A percentile compares a stretch with the other conserved stretches of the same genome.
These are phyloP conservation scores for Quillaja saponaria DNA, from an alignment of 306 rosid species.

Conservation along the genomic window DNA sequence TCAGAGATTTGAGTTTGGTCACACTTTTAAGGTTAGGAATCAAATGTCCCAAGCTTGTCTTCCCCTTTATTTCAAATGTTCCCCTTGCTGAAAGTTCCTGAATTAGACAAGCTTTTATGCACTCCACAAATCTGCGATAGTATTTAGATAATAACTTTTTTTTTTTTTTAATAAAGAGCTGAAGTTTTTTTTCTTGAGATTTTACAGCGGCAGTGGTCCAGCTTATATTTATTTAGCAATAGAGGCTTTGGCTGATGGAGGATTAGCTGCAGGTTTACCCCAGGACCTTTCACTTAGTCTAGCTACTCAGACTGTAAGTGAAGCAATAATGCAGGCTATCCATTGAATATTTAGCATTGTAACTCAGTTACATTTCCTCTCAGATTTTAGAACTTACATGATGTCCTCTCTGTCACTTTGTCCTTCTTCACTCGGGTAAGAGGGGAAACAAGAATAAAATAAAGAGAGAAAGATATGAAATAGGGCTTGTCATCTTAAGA, in stretches of 20 bases:
- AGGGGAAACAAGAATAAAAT: too few species aligned
- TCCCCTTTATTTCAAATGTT: constrained; percentile 16
- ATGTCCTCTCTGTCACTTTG: constrained; percentile 12
- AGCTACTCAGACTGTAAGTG: constrained; percentile 97
- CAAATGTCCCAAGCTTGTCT: too few species aligned
- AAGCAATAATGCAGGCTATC: constrained; percentile 10
- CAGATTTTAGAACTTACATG: constrained; percentile 5
- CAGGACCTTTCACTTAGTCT: constrained; percentile 81
- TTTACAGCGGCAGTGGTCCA: constrained; percentile 92
- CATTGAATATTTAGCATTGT: constrained; percentile 11
- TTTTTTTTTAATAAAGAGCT: constrained; percentile 11
- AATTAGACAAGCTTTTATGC: not conserved
- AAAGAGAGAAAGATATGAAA: too few species aligned
- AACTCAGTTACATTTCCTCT: not conserved
- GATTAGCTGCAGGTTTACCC: constrained; percentile 97
- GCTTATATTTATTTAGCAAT: constrained; percentile 87
- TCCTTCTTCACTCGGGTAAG: not conserved
- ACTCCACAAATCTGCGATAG: not conserved
- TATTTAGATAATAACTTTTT: constrained; percentile 4
- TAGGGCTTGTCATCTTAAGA: too few species aligned
- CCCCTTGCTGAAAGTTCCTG: not conserved
- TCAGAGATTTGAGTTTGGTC: too few species aligned
- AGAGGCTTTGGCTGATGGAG: constrained; percentile 99
- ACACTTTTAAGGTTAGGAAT: too few species aligned
- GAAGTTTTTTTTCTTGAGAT: not conserved